A percentile compares a stretch with the other conserved stretches of the same genome.
phyloP scores from a whole-genome alignment of 768 basidiomycete genomes.

The Serpula lacrymans region DNA sequence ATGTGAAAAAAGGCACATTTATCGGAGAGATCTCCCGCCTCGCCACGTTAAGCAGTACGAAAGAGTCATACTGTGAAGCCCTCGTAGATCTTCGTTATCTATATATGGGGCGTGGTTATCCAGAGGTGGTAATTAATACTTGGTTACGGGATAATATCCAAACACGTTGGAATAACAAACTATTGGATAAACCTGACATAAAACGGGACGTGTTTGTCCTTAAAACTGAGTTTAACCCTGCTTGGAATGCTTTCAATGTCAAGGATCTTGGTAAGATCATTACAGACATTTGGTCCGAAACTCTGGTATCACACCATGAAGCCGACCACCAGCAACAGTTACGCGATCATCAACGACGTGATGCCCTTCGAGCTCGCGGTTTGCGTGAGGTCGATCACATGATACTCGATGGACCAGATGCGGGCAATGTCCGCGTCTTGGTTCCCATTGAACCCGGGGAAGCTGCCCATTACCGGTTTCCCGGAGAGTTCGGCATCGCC shows the following conservation, averaged over 20 bases:
- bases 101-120: conserved; percentile 1
- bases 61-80: background rate
- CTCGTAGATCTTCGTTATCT: background rate
- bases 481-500: too few species aligned
- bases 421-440: too few species aligned
- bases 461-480: too few species aligned
- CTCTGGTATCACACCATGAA: too few species aligned
- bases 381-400: too few species aligned
- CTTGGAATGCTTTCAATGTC: background rate
- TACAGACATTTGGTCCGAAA: too few species aligned
- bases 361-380: too few species aligned
- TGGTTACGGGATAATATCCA: background rate
- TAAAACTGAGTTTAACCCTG: conserved; percentile 1
- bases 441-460: too few species aligned
- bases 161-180: background rate
- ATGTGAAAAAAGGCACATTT: conserved; percentile 14
- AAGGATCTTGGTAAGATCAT: too few species aligned
- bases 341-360: too few species aligned
- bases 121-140: background rate
- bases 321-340: too few species aligned
- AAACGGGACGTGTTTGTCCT: background rate
- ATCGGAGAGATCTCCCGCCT: conserved; percentile 8
- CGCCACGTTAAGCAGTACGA: conserved; percentile 4
- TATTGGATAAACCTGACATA: background rate
- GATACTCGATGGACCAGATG: too few species aligned